Percentiles rank a stretch among this genome's conserved stretches.
These are phyloP conservation scores for Thermomyces lanuginosus DNA, from an alignment of 2,329 filamentous ascomycete genomes.

Conservation along the genomic window DNA sequence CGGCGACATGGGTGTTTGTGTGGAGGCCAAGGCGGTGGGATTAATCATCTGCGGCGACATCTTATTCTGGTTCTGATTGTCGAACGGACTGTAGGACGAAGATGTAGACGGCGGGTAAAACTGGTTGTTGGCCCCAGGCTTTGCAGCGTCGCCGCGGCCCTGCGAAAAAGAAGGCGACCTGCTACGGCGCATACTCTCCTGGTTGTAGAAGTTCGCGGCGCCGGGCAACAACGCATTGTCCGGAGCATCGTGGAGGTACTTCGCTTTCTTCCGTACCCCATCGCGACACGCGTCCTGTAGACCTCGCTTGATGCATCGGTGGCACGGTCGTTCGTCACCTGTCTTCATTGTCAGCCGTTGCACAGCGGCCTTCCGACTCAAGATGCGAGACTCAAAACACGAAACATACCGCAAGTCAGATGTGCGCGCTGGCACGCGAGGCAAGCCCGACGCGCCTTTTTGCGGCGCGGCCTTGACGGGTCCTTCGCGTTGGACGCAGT, in stretches of 20 bases:
- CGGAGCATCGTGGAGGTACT: slow-evolving; percentile 93
- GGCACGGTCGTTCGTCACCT: slow-evolving; percentile 93
- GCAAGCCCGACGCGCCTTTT: slow-evolving; percentile 90
- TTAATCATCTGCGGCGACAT: slow-evolving; percentile 31
- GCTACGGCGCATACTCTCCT: slow-evolving; percentile 25
- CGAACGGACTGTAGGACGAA: slow-evolving; percentile 25
- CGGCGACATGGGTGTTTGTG: slow-evolving; percentile 56
- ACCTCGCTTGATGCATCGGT: slow-evolving; percentile 83
- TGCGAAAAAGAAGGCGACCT: slow-evolving; percentile 13
- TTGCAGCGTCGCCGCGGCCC: slow-evolving; percentile 16
- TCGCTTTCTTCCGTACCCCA: slow-evolving; percentile 94
- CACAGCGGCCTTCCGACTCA: no score
- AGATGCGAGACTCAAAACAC: no score
- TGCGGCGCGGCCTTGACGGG: slow-evolving; percentile 70
- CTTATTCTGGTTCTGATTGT: slow-evolving; percentile 22
- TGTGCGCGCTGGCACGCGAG: slow-evolving; percentile 95
- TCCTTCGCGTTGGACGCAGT: slow-evolving; percentile 53
- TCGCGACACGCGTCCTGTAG: slow-evolving; percentile 86
- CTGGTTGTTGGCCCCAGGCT: slow-evolving; percentile 27
- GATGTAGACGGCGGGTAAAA: slow-evolving; percentile 13
- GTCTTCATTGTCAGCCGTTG: no score
- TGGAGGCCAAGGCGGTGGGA: slow-evolving; percentile 43
- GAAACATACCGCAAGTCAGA: slow-evolving; percentile 96
- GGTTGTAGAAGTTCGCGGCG: slow-evolving; percentile 46
- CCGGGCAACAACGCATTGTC: slow-evolving; percentile 80